Evolutionary conservation across 176 grass and related monocot species (phyloP), one percentile per base, ranked within the genome.

Genomic region (bread wheat (Triticum aestivum)): DNA sequence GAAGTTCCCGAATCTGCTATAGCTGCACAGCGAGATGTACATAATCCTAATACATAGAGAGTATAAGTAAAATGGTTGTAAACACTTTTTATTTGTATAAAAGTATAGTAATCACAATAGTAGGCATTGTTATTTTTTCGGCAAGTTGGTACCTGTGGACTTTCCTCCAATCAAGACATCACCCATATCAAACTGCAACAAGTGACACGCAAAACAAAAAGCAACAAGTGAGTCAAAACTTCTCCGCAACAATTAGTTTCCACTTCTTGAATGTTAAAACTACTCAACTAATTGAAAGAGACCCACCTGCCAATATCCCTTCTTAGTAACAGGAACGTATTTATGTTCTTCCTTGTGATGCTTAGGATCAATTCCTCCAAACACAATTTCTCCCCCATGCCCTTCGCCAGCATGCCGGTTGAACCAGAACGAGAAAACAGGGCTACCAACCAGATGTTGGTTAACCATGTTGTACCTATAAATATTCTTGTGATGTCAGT

Each of bases 1-100:
- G 95, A 94, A 89, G 90, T 97, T 87, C 95, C 95, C 62, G 95
- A 97, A 88, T 97, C 95, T 85, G 92, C 95, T 71, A 94, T 94
- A 84, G 95, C 95, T 34, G 87, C 56, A 63, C 95, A 97, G 37
- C 88, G 90, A 51, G 87, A 70, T 66, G 88, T 71, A 83, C 92
- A 97, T 52, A 83, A 91, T 90, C 90, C 95, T 97, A 70, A 81
- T 44, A 78, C 78, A 90, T 6, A 88, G 2, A 52, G 82, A 26
- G 34, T 49, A 68, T 79, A 41, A 74, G 56, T 86, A 63, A 23
- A 76, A 64, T 61, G 42, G 84, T 79, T 49, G 39, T 9, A 87
- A 87, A 67, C 11, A 88, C 18, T 75, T 65, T 11, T 61, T 21
- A 67, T 77, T 59, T 14, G 38, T 35, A 86, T 27, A 66, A 14